Evolutionary conservation across 768 basidiomycete genomes (phyloP).

Genomic region (Boletus edulis): DNA sequence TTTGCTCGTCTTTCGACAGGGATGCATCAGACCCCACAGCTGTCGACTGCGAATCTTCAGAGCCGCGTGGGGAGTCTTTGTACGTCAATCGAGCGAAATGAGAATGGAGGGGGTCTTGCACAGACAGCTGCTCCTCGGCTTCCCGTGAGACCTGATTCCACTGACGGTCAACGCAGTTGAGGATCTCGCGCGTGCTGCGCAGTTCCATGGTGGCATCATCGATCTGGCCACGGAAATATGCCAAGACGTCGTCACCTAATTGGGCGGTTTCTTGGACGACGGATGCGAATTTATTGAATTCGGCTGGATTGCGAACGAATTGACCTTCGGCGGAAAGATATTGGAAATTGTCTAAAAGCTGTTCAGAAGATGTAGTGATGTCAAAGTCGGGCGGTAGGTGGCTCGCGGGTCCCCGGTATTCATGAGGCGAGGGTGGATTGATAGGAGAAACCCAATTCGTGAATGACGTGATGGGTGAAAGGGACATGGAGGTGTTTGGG

Average conservation of each 20-base stretch:
- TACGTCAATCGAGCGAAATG: slow-evolving; percentile 15
- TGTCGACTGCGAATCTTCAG: slow-evolving; percentile 64
- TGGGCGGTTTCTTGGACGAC: slow-evolving; percentile 48
- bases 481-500: slow-evolving; percentile 38
- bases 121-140: slow-evolving; percentile 42
- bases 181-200: slow-evolving; percentile 42
- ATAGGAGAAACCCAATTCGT: slow-evolving; percentile 31
- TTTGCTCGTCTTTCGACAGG: slow-evolving; percentile 13
- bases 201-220: slow-evolving; percentile 52
- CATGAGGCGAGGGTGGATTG: slow-evolving; percentile 11
- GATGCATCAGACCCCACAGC: slow-evolving; percentile 35
- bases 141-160: slow-evolving; percentile 43
- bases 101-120: slow-evolving; percentile 1
- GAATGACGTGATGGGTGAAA: slow-evolving; percentile 49
- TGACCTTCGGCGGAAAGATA: slow-evolving; percentile 42
- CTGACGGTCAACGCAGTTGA: slow-evolving; percentile 43
- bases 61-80: slow-evolving; percentile 51
- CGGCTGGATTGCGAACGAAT: slow-evolving; percentile 36
- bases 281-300: slow-evolving; percentile 43
- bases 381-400: slow-evolving; percentile 44
- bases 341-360: slow-evolving; percentile 54
- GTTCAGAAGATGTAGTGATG: slow-evolving; percentile 41
- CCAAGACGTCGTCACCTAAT: slow-evolving; percentile 44
- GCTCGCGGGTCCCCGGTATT: slow-evolving; percentile 34
- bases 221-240: slow-evolving; percentile 51